Evolutionary conservation across 83 land plant genomes (phyloP).

Genomic region (Thuja plicata): DNA sequence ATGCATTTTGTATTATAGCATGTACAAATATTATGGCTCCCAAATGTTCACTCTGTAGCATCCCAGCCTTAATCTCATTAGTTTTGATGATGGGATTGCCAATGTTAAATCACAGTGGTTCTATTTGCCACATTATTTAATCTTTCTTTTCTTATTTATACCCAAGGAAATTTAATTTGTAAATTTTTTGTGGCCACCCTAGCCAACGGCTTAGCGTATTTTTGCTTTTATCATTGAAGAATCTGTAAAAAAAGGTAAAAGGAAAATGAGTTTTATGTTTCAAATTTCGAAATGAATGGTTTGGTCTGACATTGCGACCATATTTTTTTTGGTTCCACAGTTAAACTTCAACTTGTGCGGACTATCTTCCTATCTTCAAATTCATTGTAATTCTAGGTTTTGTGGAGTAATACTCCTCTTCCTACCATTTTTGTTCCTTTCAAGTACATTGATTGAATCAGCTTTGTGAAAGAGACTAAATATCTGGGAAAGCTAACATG

Average conservation of each 20-base stretch:
- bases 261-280: neutral
- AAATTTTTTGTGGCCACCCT: neutral
- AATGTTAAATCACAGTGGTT: neutral
- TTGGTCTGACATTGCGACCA: neutral
- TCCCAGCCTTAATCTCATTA: neutral
- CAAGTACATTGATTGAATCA: neutral
- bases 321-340: neutral
- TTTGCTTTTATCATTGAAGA: neutral
- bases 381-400: neutral
- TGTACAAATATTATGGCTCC: neutral
- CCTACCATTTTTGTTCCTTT: neutral
- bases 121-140: neutral
- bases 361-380: neutral
- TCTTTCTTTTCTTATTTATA: neutral
- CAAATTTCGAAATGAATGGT: slow-evolving; percentile 1
- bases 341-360: neutral
- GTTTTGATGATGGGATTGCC: neutral
- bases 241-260: neutral
- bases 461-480: neutral
- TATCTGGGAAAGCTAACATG: neutral
- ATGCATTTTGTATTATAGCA: neutral
- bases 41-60: neutral
- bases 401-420: neutral
- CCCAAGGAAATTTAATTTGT: neutral
- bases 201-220: neutral